Evolutionary conservation across 257 asterid species (phyloP), one percentile per base, ranked within the genome.

Genomic region (Coffea eugenioides): DNA sequence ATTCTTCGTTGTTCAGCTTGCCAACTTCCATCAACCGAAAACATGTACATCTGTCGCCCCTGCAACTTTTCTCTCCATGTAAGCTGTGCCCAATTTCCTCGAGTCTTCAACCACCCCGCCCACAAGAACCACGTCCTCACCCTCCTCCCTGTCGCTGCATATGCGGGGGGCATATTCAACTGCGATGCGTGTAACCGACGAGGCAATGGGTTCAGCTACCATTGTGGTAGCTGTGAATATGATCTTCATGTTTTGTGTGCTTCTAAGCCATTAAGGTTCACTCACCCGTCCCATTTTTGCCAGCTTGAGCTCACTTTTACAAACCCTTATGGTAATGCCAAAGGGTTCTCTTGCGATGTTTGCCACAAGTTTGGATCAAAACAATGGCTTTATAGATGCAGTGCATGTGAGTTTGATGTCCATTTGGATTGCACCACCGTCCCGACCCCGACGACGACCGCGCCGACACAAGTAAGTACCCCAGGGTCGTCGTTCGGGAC

Each of bases 331-430:
- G 43, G 6, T 20, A 69, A 85, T 14, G 69, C 82, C 1, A 75
- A 36, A 3, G 97, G 95, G 5, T 92, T 92, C 59, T 83, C 89
- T 0, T 92, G 97, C 79, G 91, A 92, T 66, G 72, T 90, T 1
- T 92, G 97, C 65, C 64, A 80, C 5, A 80, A 71, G 41, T 78
- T 85, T 43, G 95, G 89, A 77, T 51, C 75, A 23, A 88, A 87
- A 46, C 92, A 90, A 83, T 92, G 97, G 97, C 83, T 89, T 5
- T 92, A 92, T 80, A 86, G 94, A 65, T 91, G 97, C 80, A 52
- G 52, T 11, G n/a, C 78, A 0, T 90, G 94, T 14, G 90, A 87
- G 5, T 91, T 86, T 72, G 97, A 91, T 71, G 89, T 79, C 72
- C 97, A 91, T 81, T 56, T 90, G 87, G 85, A 86, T 23, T 91